Base-by-base conservation (phyloP, 2,329 filamentous ascomycete species). In the Aspergillus novofumigatus region DNA sequence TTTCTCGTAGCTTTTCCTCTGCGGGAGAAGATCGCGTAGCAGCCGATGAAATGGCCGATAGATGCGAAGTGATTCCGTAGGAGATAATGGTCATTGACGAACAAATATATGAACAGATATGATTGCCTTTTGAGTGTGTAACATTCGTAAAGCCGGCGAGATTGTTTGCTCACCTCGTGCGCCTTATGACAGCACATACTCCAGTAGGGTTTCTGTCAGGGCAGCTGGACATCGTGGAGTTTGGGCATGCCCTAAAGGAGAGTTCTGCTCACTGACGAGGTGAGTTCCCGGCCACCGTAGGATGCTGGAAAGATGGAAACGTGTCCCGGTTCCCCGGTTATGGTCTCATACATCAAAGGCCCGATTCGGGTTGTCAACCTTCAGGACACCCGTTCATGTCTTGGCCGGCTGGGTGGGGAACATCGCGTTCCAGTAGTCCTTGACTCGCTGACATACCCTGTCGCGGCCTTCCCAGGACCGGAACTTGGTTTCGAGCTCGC, bases 401-500 rank as follows among this genome's bases (percentile, higher is more conserved):
- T 17, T 38, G 32, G 23, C 23, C 11, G 26, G 14, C 44, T 47
- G 44, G 11, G 44, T 53, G 28, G 49, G 58, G 61, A 73, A 76
- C 10, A 75, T 66, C 8, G 68, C 67, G 48, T 71, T 63, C 67
- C 69, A 76, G 55, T 75, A 75, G 6, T 63, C 52, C 59, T 63
- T 68, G 28, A 71, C 69, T 8, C 63, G 63, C 51, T 67, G 59
- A 53, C 74, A 77, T 29, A 75, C 68, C 9, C 62, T 65, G 41
- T 59, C 62, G 54, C 66, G 66, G n/a, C 63, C 66, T 17, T 66
- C 64, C 71, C 74, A 76, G 51, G 62, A 66, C 32, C 56, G 57
- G 54, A 72, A 71, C 45, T 65, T 69, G 28, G 61, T 55, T 54
- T 76, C 71, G 21, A 76, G 67, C 50, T 71, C 69, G 57, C 74